phyloP scores from a whole-genome alignment of 441 rosid genomes.

The Eutrema salsugineum region DNA sequence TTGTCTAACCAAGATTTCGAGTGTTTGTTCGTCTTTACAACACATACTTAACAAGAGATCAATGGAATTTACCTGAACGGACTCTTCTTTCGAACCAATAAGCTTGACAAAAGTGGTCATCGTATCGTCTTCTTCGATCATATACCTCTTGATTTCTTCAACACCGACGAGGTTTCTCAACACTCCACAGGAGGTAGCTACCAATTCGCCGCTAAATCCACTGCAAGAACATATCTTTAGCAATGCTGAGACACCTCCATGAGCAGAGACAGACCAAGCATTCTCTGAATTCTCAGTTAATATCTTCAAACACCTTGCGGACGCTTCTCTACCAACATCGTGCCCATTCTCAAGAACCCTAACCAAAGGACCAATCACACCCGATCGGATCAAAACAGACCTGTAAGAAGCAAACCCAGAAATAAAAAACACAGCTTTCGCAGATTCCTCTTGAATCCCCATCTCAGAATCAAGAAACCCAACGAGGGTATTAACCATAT shows the following conservation, averaged over 20 bases:
- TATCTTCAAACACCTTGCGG: constrained; percentile 59
- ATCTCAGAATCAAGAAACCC: constrained; percentile 58
- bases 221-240: constrained; percentile 54
- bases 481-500: constrained; percentile 45
- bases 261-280: constrained; percentile 95
- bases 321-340: constrained; percentile 47
- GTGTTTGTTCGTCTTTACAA: constrained; percentile 55
- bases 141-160: constrained; percentile 82
- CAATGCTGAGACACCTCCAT: constrained; percentile 87
- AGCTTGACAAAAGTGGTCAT: constrained; percentile 61
- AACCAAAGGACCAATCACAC: constrained; percentile 68
- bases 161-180: constrained; percentile 73
- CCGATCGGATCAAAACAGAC: constrained; percentile 51
- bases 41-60: constrained; percentile 65
- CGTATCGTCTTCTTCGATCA: constrained; percentile 72
- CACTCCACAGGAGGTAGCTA: constrained; percentile 63
- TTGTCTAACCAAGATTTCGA: constrained; percentile 47
- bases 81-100: constrained; percentile 59
- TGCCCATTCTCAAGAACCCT: constrained; percentile 64
- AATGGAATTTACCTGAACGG: constrained; percentile 65
- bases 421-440: constrained; percentile 47
- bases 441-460: constrained; percentile 59
- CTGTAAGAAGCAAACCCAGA: constrained; percentile 58
- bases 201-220: constrained; percentile 44
- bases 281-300: constrained; percentile 81